A percentile compares a stretch with the other conserved stretches of the same genome.
Evolutionary conservation across 2,329 filamentous ascomycete genomes (phyloP).

Genomic region (Fusarium sp.): DNA sequence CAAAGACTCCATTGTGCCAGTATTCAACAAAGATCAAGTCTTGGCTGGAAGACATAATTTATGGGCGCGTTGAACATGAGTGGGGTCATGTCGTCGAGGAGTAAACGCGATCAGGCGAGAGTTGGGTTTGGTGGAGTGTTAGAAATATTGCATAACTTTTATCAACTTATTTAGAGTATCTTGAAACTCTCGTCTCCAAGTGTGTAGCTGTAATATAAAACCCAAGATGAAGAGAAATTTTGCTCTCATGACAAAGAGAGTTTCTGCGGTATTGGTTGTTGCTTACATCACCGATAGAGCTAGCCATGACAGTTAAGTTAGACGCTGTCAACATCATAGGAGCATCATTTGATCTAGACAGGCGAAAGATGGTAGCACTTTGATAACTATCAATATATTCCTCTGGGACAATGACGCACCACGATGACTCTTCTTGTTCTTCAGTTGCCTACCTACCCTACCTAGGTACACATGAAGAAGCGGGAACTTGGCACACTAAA

Average conservation of each 20-base stretch:
- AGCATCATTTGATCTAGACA: neutral
- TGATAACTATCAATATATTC: neutral
- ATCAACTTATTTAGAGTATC: neutral
- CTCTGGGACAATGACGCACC: neutral
- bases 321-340: rapidly evolving
- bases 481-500: neutral
- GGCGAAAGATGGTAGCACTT: neutral
- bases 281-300: no score
- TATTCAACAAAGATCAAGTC: neutral
- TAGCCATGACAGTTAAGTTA: neutral
- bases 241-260: rapidly evolving
- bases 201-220: neutral
- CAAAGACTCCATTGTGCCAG: neutral
- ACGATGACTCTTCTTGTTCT: neutral
- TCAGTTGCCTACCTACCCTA: neutral
- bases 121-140: neutral
- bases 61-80: neutral
- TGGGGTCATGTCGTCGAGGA: neutral
- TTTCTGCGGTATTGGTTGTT: no score
- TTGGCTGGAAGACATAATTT: neutral
- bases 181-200: rapidly evolving
- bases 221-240: neutral
- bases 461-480: neutral
- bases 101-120: neutral
- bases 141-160: neutral